phyloP scores from a whole-genome alignment of 805 yeast genomes.

The Kurtzmaniella fragi region DNA sequence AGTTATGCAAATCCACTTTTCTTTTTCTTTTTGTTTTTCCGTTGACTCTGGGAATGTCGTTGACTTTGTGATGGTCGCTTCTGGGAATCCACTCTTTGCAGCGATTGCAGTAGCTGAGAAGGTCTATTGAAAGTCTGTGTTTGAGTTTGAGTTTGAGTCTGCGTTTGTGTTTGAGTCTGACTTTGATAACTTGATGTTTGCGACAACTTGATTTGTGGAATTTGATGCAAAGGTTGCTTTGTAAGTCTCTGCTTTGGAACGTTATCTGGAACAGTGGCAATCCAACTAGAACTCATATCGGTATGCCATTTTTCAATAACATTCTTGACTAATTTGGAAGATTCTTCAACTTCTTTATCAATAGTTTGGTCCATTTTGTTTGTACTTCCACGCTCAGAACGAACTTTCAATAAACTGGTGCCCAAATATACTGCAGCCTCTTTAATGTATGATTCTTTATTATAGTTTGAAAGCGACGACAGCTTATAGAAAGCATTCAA shows the following conservation, averaged over 20 bases:
- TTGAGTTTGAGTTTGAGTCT: not conserved
- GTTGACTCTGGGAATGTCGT: slow-evolving; percentile 7
- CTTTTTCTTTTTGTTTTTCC: slow-evolving; percentile 36
- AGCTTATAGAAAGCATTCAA: too few relatives aligned
- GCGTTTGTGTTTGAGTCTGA: not conserved
- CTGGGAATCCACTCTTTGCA: not conserved
- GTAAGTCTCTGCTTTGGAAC: not conserved
- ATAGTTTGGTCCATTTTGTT: not conserved
- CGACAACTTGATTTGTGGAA: not conserved
- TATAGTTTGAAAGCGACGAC: slow-evolving; percentile 4
- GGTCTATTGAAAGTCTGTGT: too few relatives aligned
- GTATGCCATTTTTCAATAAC: slow-evolving; percentile 13
- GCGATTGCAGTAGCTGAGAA: too few relatives aligned
- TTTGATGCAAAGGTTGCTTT: not conserved
- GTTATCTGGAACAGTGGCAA: slow-evolving; percentile 1
- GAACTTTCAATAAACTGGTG: slow-evolving; percentile 9
- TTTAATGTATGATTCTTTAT: slow-evolving; percentile 3
- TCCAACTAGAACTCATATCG: not conserved
- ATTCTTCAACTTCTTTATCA: slow-evolving; percentile 3
- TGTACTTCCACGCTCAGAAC: not conserved
- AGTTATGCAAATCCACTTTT: slow-evolving; percentile 45
- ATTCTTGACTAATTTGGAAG: slow-evolving; percentile 7
- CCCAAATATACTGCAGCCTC: slow-evolving; percentile 9
- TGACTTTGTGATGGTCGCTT: not conserved
- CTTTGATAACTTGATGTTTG: not conserved